Conservation (phyloP, 805 yeast genomes). For the Henningerozyma blattae region DNA sequence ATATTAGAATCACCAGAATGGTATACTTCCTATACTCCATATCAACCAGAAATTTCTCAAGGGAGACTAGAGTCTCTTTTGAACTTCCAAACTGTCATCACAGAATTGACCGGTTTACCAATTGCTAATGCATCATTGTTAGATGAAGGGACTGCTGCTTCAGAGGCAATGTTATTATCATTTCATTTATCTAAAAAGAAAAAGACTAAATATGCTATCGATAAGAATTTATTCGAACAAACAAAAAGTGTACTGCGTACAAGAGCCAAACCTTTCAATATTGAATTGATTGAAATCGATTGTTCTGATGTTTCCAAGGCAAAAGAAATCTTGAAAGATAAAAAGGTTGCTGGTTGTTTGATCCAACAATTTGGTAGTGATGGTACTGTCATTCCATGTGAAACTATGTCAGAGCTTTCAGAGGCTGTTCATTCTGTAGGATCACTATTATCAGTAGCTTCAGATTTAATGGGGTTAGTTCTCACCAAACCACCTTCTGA, state of each 20-base stretch:
- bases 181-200: constrained; percentile 58
- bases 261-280: constrained; percentile 65
- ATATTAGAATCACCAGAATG: constrained; percentile 90
- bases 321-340: constrained; percentile 24
- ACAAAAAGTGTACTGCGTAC: constrained; percentile 69
- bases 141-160: constrained; percentile 97
- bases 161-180: constrained; percentile 87
- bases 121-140: constrained; percentile 88
- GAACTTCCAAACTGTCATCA: constrained; percentile 84
- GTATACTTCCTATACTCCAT: constrained; percentile 98
- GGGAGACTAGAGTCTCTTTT: constrained; percentile 86
- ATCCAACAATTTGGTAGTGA: constrained; percentile 87
- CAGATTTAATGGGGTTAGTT: constrained; percentile 85
- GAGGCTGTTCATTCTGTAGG: constrained; percentile 47
- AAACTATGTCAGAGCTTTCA: constrained; percentile 42
- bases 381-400: constrained; percentile 47
- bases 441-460: constrained; percentile 72
- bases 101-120: constrained; percentile 88
- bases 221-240: constrained; percentile 69
- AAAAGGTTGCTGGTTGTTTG: constrained; percentile 62
- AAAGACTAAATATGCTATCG: constrained; percentile 58
- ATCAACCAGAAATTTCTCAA: constrained; percentile 96
- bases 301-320: constrained; percentile 32
- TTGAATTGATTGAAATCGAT: constrained; percentile 50
- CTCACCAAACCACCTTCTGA: constrained; percentile 71